phyloP scores from a whole-genome alignment of 2,329 filamentous ascomycete genomes.

The Capronia americana region DNA sequence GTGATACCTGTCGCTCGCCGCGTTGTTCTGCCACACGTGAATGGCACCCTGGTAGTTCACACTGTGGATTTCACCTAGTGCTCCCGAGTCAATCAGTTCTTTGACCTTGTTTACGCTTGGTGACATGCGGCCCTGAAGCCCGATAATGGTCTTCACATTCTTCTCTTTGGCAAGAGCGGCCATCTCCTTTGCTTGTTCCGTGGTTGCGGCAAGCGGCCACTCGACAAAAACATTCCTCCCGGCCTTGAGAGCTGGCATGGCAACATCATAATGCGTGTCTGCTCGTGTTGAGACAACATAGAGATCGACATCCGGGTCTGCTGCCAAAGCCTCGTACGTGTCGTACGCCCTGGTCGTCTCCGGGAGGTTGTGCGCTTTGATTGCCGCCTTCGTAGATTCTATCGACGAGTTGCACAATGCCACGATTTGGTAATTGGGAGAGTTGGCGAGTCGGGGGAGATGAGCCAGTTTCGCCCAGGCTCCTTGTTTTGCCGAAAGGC shows the following conservation, averaged over 20 bases:
- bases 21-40: slow-evolving; percentile 43
- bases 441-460: slow-evolving; percentile 63
- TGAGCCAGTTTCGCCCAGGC: slow-evolving; percentile 64
- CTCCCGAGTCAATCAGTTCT: slow-evolving; percentile 53
- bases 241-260: slow-evolving; percentile 56
- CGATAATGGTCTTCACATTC: slow-evolving; percentile 54
- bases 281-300: slow-evolving; percentile 63
- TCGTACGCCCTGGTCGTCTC: slow-evolving; percentile 57
- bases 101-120: slow-evolving; percentile 55
- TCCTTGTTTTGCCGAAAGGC: slow-evolving; percentile 61
- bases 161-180: slow-evolving; percentile 45
- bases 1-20: slow-evolving; percentile 43
- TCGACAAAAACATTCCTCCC: slow-evolving; percentile 64
- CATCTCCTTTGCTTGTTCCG: slow-evolving; percentile 52
- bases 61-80: slow-evolving; percentile 61
- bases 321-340: slow-evolving; percentile 56
- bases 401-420: slow-evolving; percentile 61
- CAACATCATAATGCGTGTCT: slow-evolving; percentile 58
- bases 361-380: slow-evolving; percentile 52
- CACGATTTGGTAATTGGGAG: slow-evolving; percentile 56
- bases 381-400: slow-evolving; percentile 54
- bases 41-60: slow-evolving; percentile 54
- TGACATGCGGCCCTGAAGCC: slow-evolving; percentile 58
- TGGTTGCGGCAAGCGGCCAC: slow-evolving; percentile 62
- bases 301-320: slow-evolving; percentile 59